A percentile compares a stretch with the other conserved stretches of the same genome.
phyloP scores from a whole-genome alignment of 805 yeast genomes.

The Spathaspora hagerdaliae region DNA sequence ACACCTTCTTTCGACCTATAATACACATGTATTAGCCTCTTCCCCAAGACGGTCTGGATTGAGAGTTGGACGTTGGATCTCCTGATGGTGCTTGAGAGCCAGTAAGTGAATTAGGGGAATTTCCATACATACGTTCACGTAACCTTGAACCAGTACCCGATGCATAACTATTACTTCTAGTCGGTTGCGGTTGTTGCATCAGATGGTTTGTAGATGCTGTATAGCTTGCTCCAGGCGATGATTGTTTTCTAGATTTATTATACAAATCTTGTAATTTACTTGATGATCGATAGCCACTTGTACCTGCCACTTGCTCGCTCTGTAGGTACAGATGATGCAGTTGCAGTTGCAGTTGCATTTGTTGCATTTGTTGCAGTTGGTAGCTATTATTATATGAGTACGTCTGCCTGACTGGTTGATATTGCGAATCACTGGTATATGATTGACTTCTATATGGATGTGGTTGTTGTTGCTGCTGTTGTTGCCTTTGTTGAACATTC shows the following conservation, averaged over 20 bases:
- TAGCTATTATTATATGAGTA: slow-evolving; percentile 3
- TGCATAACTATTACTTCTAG: slow-evolving; percentile 18
- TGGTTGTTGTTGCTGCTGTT: slow-evolving; percentile 5
- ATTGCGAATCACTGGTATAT: background rate
- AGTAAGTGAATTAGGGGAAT: slow-evolving; percentile 3
- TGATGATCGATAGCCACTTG: slow-evolving; percentile 18
- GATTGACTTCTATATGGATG: slow-evolving; percentile 7
- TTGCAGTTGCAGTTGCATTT: background rate
- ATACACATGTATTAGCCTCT: background rate
- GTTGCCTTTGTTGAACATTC: slow-evolving; percentile 1
- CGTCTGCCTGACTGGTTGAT: slow-evolving; percentile 8
- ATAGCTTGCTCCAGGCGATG: slow-evolving; percentile 29
- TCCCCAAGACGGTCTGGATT: background rate
- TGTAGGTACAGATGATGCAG: slow-evolving; percentile 5
- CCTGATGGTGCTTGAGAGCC: background rate
- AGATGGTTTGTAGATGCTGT: slow-evolving; percentile 12
- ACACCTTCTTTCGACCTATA: background rate
- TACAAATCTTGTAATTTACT: slow-evolving; percentile 38
- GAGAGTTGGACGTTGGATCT: background rate
- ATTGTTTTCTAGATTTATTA: slow-evolving; percentile 36
- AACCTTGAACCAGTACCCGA: slow-evolving; percentile 24
- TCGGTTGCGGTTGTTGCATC: slow-evolving; percentile 15
- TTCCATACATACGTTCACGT: slow-evolving; percentile 25
- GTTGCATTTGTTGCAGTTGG: slow-evolving; percentile 2
- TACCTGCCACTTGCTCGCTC: slow-evolving; percentile 2